Evolutionary conservation across 495 filamentous ascomycete species (phyloP).

Genomic region (Penicillium macrosclerotiorum): DNA sequence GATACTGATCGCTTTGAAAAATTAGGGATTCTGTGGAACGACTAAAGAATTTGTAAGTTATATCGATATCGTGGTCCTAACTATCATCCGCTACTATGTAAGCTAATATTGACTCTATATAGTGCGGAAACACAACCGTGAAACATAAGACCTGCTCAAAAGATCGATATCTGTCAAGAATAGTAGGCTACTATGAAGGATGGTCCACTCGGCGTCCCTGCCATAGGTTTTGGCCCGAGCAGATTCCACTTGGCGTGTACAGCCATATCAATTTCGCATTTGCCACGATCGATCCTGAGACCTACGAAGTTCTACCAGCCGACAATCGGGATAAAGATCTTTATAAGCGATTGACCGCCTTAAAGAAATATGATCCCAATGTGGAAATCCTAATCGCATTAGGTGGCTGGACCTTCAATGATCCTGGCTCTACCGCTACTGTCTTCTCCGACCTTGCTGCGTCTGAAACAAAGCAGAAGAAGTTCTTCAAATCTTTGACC

Average conservation of each 20-base stretch:
- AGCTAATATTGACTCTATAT: no score
- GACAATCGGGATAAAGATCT: constrained; percentile 9
- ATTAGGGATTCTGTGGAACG: constrained; percentile 28
- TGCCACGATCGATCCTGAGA: constrained; percentile 34
- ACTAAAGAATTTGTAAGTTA: no score
- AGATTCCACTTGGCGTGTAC: constrained; percentile 9
- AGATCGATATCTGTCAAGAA: not conserved
- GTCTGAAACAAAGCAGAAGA: constrained; percentile 25
- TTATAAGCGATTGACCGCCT: constrained; percentile 31
- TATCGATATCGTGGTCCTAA: no score
- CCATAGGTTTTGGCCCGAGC: not conserved
- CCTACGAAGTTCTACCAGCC: constrained; percentile 24
- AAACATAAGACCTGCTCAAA: not conserved
- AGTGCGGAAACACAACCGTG: constrained; percentile 18
- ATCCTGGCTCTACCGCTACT: constrained; percentile 18
- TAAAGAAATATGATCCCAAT: constrained; percentile 27
- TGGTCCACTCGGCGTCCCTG: constrained; percentile 2
- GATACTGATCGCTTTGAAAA: not conserved
- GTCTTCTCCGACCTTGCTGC: constrained; percentile 32
- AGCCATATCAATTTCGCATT: constrained; percentile 44
- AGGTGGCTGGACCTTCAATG: constrained; percentile 43
- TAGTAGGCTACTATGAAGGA: constrained; percentile 17
- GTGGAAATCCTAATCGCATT: constrained; percentile 43
- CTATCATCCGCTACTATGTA: no score
- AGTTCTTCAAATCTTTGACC: constrained; percentile 43